Conservation (phyloP, 495 filamentous ascomycete species). For the Talaromyces proteolyticus region DNA sequence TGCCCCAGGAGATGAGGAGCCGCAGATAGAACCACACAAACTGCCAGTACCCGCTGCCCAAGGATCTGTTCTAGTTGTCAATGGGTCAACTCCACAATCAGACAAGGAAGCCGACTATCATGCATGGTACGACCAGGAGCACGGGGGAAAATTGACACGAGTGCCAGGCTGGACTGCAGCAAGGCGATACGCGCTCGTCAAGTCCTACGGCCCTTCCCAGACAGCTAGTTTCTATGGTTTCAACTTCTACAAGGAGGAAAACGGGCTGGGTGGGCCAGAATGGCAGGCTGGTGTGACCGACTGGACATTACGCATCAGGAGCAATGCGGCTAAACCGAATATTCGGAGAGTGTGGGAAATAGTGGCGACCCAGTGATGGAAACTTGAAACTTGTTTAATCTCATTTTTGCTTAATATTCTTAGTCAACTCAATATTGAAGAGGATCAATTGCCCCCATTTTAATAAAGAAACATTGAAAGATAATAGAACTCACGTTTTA, state of each 20-base stretch:
- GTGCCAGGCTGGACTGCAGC: not conserved
- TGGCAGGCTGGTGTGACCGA: not conserved
- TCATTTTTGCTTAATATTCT: not conserved
- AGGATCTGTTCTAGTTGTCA: not conserved
- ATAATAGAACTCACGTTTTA: no score
- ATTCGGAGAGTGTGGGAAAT: not conserved
- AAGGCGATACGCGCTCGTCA: not conserved
- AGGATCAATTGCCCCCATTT: no score
- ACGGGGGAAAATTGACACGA: not conserved
- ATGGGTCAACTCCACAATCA: not conserved
- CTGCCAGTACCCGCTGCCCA: not conserved
- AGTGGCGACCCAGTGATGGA: not conserved
- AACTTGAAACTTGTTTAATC: no score
- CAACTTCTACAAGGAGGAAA: not conserved
- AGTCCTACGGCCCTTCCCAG: not conserved
- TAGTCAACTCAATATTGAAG: not conserved
- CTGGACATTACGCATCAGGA: not conserved
- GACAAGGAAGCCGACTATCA: not conserved
- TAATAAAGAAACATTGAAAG: not conserved
- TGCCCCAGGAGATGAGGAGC: not conserved
- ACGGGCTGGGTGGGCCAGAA: not conserved
- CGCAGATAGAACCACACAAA: not conserved
- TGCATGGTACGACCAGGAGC: not conserved
- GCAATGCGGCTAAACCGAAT: not conserved
- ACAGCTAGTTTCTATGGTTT: not conserved